phyloP scores from a whole-genome alignment of 257 asterid genomes.

The Capsicum pubescens region DNA sequence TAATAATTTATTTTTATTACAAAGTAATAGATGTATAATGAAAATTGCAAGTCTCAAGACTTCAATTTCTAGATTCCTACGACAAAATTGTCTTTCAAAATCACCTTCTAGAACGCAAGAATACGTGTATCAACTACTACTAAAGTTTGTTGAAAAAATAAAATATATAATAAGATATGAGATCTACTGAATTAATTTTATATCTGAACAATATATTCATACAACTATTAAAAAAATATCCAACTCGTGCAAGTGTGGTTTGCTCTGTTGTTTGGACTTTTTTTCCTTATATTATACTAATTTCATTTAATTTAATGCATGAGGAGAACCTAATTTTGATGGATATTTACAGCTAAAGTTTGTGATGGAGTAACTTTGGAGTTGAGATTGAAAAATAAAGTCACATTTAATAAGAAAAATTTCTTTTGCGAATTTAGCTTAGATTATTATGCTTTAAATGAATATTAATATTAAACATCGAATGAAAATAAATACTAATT shows the following conservation, averaged over 20 bases:
- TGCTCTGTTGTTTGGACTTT: not conserved
- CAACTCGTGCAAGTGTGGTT: not conserved
- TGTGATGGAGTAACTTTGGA: not conserved
- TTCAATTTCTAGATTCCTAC: not conserved
- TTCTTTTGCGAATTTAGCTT: no score
- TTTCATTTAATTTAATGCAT: not conserved
- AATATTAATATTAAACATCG: no score
- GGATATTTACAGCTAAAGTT: not conserved
- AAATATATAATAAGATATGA: not conserved
- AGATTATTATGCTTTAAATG: no score
- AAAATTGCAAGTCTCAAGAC: not conserved
- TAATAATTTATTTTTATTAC: not conserved
- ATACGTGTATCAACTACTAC: not conserved
- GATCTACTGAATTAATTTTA: not conserved
- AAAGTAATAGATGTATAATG: not conserved
- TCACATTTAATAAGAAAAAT: no score
- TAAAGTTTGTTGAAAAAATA: not conserved
- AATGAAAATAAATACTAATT: no score
- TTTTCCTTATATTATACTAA: not conserved
- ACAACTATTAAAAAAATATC: not conserved
- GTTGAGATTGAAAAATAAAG: not conserved
- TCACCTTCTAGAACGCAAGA: slow-evolving; percentile 15
- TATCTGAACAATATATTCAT: not conserved
- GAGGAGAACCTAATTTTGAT: not conserved
- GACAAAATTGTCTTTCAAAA: not conserved